phyloP scores from a whole-genome alignment of 2,329 filamentous ascomycete genomes.

The Zarea fungicola region DNA sequence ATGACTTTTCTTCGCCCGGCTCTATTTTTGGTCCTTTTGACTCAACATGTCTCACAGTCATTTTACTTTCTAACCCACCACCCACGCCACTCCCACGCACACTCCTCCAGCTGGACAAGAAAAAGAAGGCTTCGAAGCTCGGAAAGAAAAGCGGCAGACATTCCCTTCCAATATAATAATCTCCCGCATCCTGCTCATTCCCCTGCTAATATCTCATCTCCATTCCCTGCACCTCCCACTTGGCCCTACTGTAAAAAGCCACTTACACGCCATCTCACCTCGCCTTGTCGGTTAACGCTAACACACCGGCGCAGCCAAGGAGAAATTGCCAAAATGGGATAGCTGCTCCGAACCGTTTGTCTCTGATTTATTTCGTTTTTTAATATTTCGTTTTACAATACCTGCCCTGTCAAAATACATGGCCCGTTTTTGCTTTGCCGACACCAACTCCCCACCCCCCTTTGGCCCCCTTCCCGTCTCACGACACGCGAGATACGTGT shows the following conservation, averaged over 20 bases:
- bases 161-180: no score
- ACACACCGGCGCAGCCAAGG: neutral
- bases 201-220: no score
- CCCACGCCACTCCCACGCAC: neutral
- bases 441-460: neutral
- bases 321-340: constrained; percentile 5
- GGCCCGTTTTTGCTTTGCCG: neutral
- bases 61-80: neutral
- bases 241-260: no score
- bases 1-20: neutral
- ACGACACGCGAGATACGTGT: neutral
- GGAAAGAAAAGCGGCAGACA: no score
- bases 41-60: constrained; percentile 10
- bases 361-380: constrained; percentile 15
- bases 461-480: neutral
- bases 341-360: constrained; percentile 9
- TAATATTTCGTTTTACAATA: neutral
- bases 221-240: no score
- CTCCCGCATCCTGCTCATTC: no score
- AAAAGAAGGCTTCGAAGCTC: no score
- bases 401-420: neutral
- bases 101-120: neutral
- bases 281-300: neutral
- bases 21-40: constrained; percentile 10
- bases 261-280: no score